A percentile compares a stretch with the other conserved stretches of the same genome.
Conservation (phyloP, 1,139 yeast genomes). For the Taphrina pruni region DNA sequence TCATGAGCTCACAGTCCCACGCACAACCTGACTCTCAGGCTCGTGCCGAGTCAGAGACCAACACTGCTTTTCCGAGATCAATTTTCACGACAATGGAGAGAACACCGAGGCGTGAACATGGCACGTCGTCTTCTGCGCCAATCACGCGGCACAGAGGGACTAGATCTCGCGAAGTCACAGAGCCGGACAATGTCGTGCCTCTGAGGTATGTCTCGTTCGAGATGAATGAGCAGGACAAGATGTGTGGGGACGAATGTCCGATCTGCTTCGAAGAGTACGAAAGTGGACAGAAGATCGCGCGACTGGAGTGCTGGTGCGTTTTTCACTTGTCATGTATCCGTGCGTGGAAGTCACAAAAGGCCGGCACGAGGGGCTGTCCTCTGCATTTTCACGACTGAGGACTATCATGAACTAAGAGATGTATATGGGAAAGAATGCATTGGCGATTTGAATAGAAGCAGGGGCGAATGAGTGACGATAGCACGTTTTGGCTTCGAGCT, state of each 20-base stretch:
- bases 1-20: background rate
- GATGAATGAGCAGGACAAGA: conserved; percentile 32
- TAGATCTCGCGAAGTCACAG: background rate
- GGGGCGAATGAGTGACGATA: no score
- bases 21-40: background rate
- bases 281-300: conserved; percentile 87
- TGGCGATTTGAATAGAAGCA: no score
- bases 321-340: conserved; percentile 63
- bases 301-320: conserved; percentile 91
- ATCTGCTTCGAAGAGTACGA: conserved; percentile 87
- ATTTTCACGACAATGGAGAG: background rate
- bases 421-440: no score
- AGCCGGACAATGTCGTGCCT: conserved; percentile 17
- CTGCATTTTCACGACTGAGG: conserved; percentile 36
- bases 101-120: background rate
- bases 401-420: no score
- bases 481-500: no score
- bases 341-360: conserved; percentile 30
- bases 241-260: conserved; percentile 74
- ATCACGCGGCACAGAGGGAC: background rate
- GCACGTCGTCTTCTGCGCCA: conserved; percentile 2
- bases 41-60: background rate
- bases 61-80: background rate
- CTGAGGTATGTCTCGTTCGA: conserved; percentile 36
- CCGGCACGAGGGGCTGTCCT: conserved; percentile 36